These are phyloP conservation scores for Monosporascus sp. DNA, from an alignment of 2,329 filamentous ascomycete species.

Conservation along the genomic window DNA sequence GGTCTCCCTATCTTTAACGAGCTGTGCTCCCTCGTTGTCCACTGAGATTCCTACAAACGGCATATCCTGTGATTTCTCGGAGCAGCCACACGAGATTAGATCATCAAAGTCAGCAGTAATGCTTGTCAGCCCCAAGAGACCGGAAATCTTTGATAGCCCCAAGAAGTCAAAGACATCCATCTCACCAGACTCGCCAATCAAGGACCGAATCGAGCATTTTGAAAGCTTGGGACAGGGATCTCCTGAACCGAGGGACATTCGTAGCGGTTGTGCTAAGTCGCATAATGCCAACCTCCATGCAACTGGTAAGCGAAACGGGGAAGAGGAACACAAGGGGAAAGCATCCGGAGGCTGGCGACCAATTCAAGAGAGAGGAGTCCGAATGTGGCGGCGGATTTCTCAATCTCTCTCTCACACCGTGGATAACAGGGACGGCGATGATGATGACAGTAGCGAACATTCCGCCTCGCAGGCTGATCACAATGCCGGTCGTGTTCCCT, in stretches of 20 bases:
- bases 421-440: conserved; percentile 11
- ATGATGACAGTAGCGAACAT: conserved; percentile 5
- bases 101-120: not conserved
- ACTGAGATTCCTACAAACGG: conserved; percentile 24
- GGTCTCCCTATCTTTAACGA: conserved; percentile 4
- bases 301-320: conserved; percentile 1
- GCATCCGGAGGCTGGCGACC: conserved; percentile 12
- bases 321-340: conserved; percentile 3
- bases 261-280: conserved; percentile 3
- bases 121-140: not conserved
- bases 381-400: conserved; percentile 26
- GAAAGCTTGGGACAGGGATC: conserved; percentile 18
- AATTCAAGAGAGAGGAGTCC: conserved; percentile 18
- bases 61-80: conserved; percentile 22
- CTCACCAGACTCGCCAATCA: conserved; percentile 23
- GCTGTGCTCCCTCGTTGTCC: conserved; percentile 19
- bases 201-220: conserved; percentile 23
- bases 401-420: conserved; percentile 17
- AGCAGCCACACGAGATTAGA: not conserved
- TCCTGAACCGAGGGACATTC: not conserved
- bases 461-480: conserved; percentile 1
- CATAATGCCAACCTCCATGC: conserved; percentile 2
- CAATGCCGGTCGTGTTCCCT: not conserved
- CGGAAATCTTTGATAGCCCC: not conserved
- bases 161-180: not conserved